Base-by-base conservation (phyloP, 2,329 filamentous ascomycete genomes). In the Fusarium setosum region DNA sequence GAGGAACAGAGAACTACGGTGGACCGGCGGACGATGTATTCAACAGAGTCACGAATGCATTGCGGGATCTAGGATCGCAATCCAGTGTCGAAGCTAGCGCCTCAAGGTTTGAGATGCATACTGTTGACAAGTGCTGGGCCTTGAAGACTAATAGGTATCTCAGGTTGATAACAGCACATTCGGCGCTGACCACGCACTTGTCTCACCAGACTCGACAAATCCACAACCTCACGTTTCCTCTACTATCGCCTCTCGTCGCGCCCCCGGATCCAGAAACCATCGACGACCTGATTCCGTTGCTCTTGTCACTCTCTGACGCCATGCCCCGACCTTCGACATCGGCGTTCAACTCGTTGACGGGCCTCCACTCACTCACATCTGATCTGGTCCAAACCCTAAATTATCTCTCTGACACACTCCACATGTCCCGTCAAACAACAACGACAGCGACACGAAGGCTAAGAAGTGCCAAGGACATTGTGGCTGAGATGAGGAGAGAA, bases 351-450 rank as follows among this genome's bases (percentile, higher is more conserved):
- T 92, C 91, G 10, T 80, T 94, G 42, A 84, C 88, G 58, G 85
- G 87, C 20, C 84, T 95, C 50, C 90, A 93, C 74, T 83, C 86
- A 7, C 83, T 92, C 65, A 94, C 92, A 0, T 82, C 87, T 23
- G 91, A 94, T 63, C 81, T 95, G 24, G 87, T 95, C 9, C 87
- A 93, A 72, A 92, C 93, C 7, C 86, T 99, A 44, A 93, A 93
- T 70, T 91, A 93, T 68, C 84, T 99, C 5, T 93, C 92, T 7
- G 96, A 99, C 76, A 94, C 93, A 4, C 84, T 99, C 31, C 95
- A 98, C 78, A 97, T 98, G 90, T 94, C 92, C 29, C 90, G 93
- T 12, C 95, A 98, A 78, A 92, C 92, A 1, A 96, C 93, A 0
- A 91, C 89, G 4, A 91, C 91, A 10, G 96, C 95, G 2, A 90